Conservation (phyloP, 2,329 filamentous ascomycete genomes). For the Metarhizium sp. region DNA sequence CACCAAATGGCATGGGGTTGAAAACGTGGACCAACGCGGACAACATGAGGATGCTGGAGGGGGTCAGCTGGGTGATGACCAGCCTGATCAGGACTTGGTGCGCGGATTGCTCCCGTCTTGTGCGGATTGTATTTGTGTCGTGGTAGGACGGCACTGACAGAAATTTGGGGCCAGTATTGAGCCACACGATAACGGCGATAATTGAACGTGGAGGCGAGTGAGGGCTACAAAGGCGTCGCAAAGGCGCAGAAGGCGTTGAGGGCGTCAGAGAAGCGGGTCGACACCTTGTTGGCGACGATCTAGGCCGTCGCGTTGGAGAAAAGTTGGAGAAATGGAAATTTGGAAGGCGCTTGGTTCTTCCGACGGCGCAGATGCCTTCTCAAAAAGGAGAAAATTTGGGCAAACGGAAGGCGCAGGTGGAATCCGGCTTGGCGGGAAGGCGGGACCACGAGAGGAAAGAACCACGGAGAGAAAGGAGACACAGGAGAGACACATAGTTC, state of each 20-base stretch:
- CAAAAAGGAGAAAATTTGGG: not conserved
- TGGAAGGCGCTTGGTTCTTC: not conserved
- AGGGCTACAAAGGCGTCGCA: not conserved
- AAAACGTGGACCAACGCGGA: not conserved
- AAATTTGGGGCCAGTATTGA: not conserved
- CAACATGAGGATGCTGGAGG: not conserved
- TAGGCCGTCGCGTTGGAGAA: not conserved
- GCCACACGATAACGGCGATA: not conserved
- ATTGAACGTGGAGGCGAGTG: not conserved
- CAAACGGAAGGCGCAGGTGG: not conserved
- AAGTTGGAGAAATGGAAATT: not conserved
- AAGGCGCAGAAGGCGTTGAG: not conserved
- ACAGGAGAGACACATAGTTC: too few species aligned
- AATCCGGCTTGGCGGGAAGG: not conserved
- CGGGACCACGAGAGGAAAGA: not conserved
- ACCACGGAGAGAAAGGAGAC: too few species aligned
- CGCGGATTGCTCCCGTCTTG: too few species aligned
- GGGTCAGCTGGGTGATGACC: not conserved
- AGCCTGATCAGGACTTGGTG: not conserved
- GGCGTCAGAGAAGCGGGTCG: not conserved
- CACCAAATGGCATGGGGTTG: not conserved
- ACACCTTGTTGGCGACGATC: too few species aligned
- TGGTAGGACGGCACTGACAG: too few species aligned
- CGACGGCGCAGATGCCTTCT: not conserved
- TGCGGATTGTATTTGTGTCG: too few species aligned